Evolutionary conservation across 2,329 filamentous ascomycete genomes (phyloP).

Genomic region (Gnomoniopsis smithogilvyi): DNA sequence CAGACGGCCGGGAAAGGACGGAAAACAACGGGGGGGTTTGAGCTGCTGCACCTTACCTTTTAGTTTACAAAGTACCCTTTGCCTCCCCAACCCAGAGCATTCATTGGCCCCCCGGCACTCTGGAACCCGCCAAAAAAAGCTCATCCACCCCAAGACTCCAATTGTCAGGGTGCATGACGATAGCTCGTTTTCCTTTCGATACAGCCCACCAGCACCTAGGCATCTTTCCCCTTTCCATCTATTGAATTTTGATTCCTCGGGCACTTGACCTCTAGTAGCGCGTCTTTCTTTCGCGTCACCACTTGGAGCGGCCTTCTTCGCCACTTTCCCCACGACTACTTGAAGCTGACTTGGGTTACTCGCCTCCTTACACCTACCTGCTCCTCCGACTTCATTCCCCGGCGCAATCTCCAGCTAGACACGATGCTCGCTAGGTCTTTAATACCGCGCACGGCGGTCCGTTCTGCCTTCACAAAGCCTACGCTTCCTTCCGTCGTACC

Average conservation of each 20-base stretch:
- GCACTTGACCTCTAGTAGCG: conserved; percentile 11
- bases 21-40: not conserved
- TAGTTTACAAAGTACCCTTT: too few species aligned
- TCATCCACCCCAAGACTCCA: not conserved
- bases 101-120: not conserved
- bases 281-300: not conserved
- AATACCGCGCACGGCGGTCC: conserved; percentile 55
- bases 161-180: conserved; percentile 6
- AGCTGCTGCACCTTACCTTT: not conserved
- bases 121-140: conserved; percentile 14
- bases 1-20: conserved; percentile 12
- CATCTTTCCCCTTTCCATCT: not conserved
- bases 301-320: not conserved
- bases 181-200: not conserved
- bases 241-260: not conserved
- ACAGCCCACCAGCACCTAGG: not conserved
- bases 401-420: not conserved
- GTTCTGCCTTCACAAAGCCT: conserved; percentile 47
- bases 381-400: not conserved
- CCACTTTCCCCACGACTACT: not conserved
- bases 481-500: conserved; percentile 41
- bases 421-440: conserved; percentile 59
- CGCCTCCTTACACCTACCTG: not conserved
- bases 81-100: conserved; percentile 4
- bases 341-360: not conserved